Percentiles rank a stretch among this genome's conserved stretches.
phyloP scores from a whole-genome alignment of 2,329 filamentous ascomycete species.

The Botrytis galanthina region DNA sequence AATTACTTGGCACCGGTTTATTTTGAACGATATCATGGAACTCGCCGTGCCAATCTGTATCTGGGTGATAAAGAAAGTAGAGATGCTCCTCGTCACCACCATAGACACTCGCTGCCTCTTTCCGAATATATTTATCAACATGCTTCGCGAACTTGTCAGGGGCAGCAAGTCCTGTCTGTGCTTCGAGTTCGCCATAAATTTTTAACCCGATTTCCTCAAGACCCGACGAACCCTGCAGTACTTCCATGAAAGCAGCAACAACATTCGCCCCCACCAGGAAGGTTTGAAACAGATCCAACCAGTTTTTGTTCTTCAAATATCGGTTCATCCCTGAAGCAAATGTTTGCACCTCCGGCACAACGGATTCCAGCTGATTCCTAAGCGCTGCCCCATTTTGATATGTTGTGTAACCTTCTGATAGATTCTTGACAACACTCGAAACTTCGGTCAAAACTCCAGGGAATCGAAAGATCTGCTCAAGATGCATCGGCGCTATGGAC shows the following conservation, averaged over 20 bases:
- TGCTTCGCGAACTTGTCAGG: conserved; percentile 24
- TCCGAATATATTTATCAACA: conserved; percentile 23
- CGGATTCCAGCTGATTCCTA: conserved; percentile 18
- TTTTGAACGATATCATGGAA: conserved; percentile 43
- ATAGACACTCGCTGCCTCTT: conserved; percentile 21
- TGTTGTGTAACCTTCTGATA: conserved; percentile 21
- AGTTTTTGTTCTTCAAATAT: conserved; percentile 21
- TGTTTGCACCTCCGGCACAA: conserved; percentile 19
- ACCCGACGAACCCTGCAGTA: conserved; percentile 16
- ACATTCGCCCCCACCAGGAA: conserved; percentile 19
- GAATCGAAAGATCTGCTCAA: conserved; percentile 20
- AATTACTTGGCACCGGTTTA: conserved; percentile 39
- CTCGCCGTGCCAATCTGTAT: conserved; percentile 44
- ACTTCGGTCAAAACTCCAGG: conserved; percentile 19
- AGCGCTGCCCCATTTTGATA: conserved; percentile 21
- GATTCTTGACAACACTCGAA: conserved; percentile 17
- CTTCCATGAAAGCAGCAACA: conserved; percentile 21
- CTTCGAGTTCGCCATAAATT: conserved; percentile 21
- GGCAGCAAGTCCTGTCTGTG: conserved; percentile 23
- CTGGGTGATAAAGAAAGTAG: conserved; percentile 45
- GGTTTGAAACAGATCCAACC: conserved; percentile 16
- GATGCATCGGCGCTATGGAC: not conserved
- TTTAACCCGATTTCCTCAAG: conserved; percentile 19
- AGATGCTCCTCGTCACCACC: conserved; percentile 37
- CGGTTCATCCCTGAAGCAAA: conserved; percentile 20